phyloP scores from a whole-genome alignment of 1,284 basidiomycete species.

The Porodaedalea pini region DNA sequence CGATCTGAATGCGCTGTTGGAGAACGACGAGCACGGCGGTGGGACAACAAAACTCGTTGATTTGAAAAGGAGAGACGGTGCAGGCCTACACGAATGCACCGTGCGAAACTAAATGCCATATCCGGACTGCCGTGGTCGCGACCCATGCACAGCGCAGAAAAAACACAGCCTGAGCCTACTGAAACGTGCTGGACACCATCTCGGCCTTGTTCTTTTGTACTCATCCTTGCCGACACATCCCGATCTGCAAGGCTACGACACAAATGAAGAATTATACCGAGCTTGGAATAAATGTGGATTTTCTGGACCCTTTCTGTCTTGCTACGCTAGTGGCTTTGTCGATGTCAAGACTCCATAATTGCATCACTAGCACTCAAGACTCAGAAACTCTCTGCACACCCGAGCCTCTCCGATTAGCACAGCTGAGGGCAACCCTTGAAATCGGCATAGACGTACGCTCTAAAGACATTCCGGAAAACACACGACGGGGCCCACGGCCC shows the following conservation, averaged over 20 bases:
- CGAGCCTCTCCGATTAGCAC: slow-evolving; percentile 4
- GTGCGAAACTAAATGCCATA: slow-evolving; percentile 1
- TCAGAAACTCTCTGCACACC: neutral
- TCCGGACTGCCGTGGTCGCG: neutral
- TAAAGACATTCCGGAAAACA: no score
- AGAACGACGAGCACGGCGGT: slow-evolving; percentile 4
- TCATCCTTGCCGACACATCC: neutral
- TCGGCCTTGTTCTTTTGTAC: neutral
- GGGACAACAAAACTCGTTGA: slow-evolving; percentile 13
- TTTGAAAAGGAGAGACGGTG: slow-evolving; percentile 13
- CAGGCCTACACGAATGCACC: neutral
- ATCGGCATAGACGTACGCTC: no score
- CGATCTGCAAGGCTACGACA: neutral
- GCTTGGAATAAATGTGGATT: neutral
- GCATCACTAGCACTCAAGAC: neutral
- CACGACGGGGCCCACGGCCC: no score
- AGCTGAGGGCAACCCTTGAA: no score
- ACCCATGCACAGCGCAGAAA: neutral
- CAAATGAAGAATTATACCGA: neutral
- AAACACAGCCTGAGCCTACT: neutral
- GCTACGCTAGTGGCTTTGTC: no score
- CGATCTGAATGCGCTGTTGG: neutral
- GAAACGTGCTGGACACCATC: neutral
- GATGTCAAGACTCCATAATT: slow-evolving; percentile 6
- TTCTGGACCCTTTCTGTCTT: neutral